Evolutionary conservation across 1,139 yeast genomes (phyloP).

Genomic region (Wickerhamiella pararugosa): DNA sequence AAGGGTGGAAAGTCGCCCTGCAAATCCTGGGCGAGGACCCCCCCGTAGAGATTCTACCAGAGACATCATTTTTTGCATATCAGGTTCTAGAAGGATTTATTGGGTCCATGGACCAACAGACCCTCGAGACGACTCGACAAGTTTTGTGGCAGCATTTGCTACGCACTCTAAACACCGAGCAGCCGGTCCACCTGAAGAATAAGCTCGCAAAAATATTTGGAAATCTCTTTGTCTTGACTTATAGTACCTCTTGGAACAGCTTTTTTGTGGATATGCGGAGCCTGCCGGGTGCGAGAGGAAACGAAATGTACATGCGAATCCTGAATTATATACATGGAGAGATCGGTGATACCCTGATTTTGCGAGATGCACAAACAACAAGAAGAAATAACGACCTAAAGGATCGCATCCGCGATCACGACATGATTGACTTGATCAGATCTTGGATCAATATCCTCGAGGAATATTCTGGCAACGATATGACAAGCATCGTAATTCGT

Average conservation of each 20-base stretch:
- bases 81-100: conserved; percentile 66
- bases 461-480: conserved; percentile 19
- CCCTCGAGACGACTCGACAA: conserved; percentile 33
- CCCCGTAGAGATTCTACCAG: conserved; percentile 20
- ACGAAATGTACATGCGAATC: conserved; percentile 66
- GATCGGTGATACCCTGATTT: conserved; percentile 80
- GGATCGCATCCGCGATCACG: conserved; percentile 65
- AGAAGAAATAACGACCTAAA: conserved; percentile 60
- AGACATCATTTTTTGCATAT: conserved; percentile 51
- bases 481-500: conserved; percentile 30
- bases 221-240: conserved; percentile 51
- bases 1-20: conserved; percentile 70
- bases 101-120: conserved; percentile 34
- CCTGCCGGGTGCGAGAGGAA: conserved; percentile 34
- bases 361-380: conserved; percentile 42
- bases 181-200: conserved; percentile 51
- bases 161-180: conserved; percentile 7
- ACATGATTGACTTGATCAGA: conserved; percentile 50
- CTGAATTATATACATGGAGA: conserved; percentile 69
- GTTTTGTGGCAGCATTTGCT: conserved; percentile 32
- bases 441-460: conserved; percentile 54
- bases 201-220: conserved; percentile 66
- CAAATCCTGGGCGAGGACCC: conserved; percentile 36
- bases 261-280: conserved; percentile 53
- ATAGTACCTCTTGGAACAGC: conserved; percentile 45